Evolutionary conservation across 2,329 filamentous ascomycete species (phyloP).

Genomic region (Pseudofabraea citricarpa): DNA sequence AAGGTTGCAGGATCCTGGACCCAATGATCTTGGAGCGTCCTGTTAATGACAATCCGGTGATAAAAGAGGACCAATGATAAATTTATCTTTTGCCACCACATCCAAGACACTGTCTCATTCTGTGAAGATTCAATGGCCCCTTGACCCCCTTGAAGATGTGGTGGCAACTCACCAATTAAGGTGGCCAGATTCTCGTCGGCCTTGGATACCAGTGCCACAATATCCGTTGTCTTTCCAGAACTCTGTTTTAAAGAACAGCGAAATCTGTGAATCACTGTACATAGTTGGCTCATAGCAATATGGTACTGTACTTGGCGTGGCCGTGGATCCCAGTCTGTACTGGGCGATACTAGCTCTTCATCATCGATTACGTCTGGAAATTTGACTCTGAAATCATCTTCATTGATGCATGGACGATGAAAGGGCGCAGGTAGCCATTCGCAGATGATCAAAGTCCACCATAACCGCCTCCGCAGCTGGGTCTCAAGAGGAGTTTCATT

Average conservation of each 20-base stretch:
- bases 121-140: background rate
- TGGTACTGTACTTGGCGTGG: slow-evolving; percentile 1
- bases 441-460: slow-evolving; percentile 2
- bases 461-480: background rate
- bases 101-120: slow-evolving; percentile 41
- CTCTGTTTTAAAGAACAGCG: background rate
- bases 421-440: slow-evolving; percentile 2
- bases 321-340: background rate
- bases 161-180: background rate
- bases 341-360: background rate
- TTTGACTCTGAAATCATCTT: slow-evolving; percentile 1
- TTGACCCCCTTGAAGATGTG: background rate
- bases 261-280: background rate
- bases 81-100: slow-evolving; percentile 37
- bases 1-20: background rate
- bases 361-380: background rate
- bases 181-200: background rate
- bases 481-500: background rate
- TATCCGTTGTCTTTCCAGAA: background rate
- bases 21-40: slow-evolving; percentile 3
- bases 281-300: slow-evolving; percentile 1
- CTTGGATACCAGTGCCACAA: background rate
- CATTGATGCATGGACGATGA: background rate
- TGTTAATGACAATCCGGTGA: background rate
- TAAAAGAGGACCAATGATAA: background rate